These are phyloP conservation scores for Xylaria longipes DNA, from an alignment of 495 filamentous ascomycete species.

Conservation along the genomic window DNA sequence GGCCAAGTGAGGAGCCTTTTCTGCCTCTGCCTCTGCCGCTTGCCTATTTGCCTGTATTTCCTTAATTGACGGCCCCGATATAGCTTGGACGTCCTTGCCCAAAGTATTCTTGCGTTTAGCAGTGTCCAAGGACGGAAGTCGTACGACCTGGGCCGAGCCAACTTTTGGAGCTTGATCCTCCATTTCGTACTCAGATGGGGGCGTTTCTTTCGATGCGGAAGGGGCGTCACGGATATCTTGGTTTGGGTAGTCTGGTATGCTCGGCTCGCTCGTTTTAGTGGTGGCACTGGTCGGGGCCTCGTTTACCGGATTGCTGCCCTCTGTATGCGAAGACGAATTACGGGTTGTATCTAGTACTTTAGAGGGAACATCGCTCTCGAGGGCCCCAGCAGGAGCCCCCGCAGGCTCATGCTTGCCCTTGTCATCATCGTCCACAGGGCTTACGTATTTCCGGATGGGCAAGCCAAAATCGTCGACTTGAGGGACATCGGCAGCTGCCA, in stretches of 20 bases:
- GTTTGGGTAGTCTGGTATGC: not conserved
- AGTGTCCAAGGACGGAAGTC: not conserved
- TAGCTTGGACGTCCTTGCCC: slow-evolving; percentile 36
- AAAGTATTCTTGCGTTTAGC: slow-evolving; percentile 28
- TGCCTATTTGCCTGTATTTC: slow-evolving; percentile 38
- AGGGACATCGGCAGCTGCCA: slow-evolving; percentile 43
- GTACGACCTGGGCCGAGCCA: not conserved
- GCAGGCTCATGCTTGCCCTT: slow-evolving; percentile 19
- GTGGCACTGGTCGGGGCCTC: not conserved
- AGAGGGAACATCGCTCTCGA: not conserved
- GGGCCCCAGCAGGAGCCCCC: slow-evolving; percentile 25
- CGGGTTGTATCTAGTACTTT: not conserved
- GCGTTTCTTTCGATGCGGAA: not conserved
- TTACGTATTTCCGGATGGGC: slow-evolving; percentile 52
- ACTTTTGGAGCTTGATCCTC: not conserved
- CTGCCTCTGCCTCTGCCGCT: slow-evolving; percentile 29
- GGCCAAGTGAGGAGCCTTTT: slow-evolving; percentile 26
- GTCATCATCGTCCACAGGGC: slow-evolving; percentile 27
- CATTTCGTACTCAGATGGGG: not conserved
- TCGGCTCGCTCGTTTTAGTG: slow-evolving; percentile 7
- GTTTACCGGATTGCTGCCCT: not conserved
- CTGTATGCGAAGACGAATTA: not conserved
- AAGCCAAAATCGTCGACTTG: slow-evolving; percentile 65
- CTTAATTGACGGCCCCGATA: slow-evolving; percentile 38
- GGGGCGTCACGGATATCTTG: not conserved